Evolutionary conservation across 2,329 filamentous ascomycete species (phyloP).

Genomic region (Dissoconium aciculare): DNA sequence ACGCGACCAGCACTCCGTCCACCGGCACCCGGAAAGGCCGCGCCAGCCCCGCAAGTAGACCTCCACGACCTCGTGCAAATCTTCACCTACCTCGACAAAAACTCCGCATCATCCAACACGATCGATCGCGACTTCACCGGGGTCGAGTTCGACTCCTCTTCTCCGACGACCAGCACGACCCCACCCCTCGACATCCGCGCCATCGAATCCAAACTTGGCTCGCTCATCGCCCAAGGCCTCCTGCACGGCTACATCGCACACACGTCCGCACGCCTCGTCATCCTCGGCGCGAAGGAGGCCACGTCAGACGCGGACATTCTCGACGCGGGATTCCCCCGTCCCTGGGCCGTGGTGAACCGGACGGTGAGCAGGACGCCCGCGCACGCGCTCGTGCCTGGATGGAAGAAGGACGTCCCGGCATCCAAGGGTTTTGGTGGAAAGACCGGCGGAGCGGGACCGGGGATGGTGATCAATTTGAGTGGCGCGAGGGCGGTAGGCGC

Average conservation of each 20-base stretch:
- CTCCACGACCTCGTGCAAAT: constrained; percentile 51
- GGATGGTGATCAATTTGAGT: constrained; percentile 43
- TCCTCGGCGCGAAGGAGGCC: constrained; percentile 52
- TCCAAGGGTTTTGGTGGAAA: constrained; percentile 1
- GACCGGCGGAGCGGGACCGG: constrained; percentile 24
- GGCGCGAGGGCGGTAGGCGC: constrained; percentile 35
- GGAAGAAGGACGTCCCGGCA: constrained; percentile 40
- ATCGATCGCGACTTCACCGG: constrained; percentile 34
- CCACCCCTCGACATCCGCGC: constrained; percentile 37
- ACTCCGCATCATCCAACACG: too few relatives aligned
- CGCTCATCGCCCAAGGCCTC: constrained; percentile 64
- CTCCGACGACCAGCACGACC: constrained; percentile 4
- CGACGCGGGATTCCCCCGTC: constrained; percentile 58
- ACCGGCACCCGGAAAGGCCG: constrained; percentile 26
- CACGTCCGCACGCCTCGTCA: constrained; percentile 59
- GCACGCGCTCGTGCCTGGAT: constrained; percentile 55
- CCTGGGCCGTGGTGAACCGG: constrained; percentile 53
- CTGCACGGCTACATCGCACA: constrained; percentile 76
- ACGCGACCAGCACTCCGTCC: constrained; percentile 34
- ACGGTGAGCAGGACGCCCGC: constrained; percentile 43
- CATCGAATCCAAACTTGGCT: constrained; percentile 57
- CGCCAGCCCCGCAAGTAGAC: constrained; percentile 55
- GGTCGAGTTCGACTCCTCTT: constrained; percentile 10
- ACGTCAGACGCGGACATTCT: constrained; percentile 38
- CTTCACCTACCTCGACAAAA: constrained; percentile 51